Percentiles rank a stretch among this genome's conserved stretches.
Conservation (phyloP, 1,284 basidiomycete genomes). For the Fomitopsis pinicola region DNA sequence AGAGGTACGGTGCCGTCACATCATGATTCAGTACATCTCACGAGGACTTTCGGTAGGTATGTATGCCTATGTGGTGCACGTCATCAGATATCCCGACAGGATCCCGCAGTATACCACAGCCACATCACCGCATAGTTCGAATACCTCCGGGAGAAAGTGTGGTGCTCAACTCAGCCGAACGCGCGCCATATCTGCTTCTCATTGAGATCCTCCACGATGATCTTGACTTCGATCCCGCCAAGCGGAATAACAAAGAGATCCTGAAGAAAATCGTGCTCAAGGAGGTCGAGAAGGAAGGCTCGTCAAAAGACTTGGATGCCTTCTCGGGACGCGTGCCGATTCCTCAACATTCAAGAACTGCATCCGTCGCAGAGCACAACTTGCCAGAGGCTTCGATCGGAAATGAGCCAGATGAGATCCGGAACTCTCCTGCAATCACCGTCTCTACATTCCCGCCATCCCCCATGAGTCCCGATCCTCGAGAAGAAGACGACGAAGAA, state of each 20-base stretch:
- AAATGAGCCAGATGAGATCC: slow-evolving; percentile 15
- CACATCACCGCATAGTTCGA: slow-evolving; percentile 94
- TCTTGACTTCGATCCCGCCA: slow-evolving; percentile 89
- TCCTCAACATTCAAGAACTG: slow-evolving; percentile 5
- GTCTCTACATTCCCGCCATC: slow-evolving; percentile 12
- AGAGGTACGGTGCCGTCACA: slow-evolving; percentile 53
- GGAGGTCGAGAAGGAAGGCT: slow-evolving; percentile 56
- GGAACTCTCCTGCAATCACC: slow-evolving; percentile 8
- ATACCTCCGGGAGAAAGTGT: slow-evolving; percentile 98
- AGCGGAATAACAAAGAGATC: slow-evolving; percentile 82
- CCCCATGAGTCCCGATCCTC: slow-evolving; percentile 24
- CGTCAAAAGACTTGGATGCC: slow-evolving; percentile 45
- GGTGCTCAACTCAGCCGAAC: slow-evolving; percentile 96
- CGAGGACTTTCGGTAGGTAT: slow-evolving; percentile 52
- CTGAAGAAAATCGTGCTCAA: slow-evolving; percentile 81
- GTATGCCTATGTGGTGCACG: slow-evolving; percentile 95
- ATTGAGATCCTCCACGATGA: slow-evolving; percentile 92
- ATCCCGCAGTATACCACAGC: slow-evolving; percentile 42
- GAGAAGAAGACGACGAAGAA: slow-evolving; percentile 66
- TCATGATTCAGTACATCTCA: slow-evolving; percentile 7
- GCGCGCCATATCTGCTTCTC: slow-evolving; percentile 90
- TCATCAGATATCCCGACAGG: slow-evolving; percentile 56
- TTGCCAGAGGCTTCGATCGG: slow-evolving; percentile 23
- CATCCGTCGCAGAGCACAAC: slow-evolving; percentile 11
- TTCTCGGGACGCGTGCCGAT: slow-evolving; percentile 19